Percentiles rank a stretch among this genome's conserved stretches.
Evolutionary conservation across 2,329 filamentous ascomycete genomes (phyloP).

Genomic region (Paracoccidioides brasiliensis): DNA sequence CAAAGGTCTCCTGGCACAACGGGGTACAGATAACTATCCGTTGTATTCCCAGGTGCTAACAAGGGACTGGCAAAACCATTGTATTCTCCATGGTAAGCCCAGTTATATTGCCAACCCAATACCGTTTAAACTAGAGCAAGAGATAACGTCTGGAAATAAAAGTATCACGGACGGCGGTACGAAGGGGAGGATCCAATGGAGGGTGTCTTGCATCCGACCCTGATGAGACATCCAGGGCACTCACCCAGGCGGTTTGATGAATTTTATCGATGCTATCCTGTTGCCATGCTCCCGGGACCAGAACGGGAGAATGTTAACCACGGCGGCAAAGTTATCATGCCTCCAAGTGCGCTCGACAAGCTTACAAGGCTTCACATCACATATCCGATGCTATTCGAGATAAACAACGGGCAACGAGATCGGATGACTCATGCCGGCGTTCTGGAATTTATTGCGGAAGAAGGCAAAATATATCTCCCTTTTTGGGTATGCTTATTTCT

Average conservation of each 20-base stretch:
- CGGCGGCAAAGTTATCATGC: constrained; percentile 93
- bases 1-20: not conserved
- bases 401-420: constrained; percentile 72
- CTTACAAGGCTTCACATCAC: constrained; percentile 91
- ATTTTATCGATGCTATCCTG: constrained; percentile 94
- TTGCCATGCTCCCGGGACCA: constrained; percentile 83
- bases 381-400: constrained; percentile 93
- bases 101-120: too few species aligned
- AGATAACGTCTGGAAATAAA: not conserved
- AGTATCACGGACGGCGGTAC: constrained; percentile 39
- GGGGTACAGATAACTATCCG: not conserved
- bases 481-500: constrained; percentile 57
- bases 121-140: not conserved
- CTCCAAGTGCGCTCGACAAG: constrained; percentile 92
- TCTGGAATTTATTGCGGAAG: constrained; percentile 92
- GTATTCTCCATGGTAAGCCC: not conserved
- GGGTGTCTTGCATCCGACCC: constrained; percentile 39
- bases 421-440: constrained; percentile 87
- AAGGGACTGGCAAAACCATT: not conserved
- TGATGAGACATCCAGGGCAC: constrained; percentile 35
- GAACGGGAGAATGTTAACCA: constrained; percentile 86
- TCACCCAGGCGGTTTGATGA: constrained; percentile 78
- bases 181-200: constrained; percentile 41
- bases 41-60: not conserved
- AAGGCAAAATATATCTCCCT: constrained; percentile 89